Conservation (phyloP, 805 yeast genomes). For the Ogataea methylovora region DNA sequence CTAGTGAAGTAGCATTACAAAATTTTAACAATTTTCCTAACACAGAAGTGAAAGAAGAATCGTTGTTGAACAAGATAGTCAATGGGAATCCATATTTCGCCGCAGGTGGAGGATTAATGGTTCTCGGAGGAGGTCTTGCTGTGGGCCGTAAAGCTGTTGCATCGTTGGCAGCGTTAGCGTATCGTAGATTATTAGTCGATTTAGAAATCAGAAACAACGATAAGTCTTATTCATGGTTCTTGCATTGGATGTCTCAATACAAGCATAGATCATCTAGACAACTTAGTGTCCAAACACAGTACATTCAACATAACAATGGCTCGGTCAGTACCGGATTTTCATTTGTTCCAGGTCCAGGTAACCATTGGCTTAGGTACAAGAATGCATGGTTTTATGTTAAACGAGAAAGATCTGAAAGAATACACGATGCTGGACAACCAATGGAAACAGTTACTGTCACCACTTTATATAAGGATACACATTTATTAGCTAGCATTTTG, state of each 20-base stretch:
- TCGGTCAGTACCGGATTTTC: slow-evolving; percentile 80
- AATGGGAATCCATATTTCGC: slow-evolving; percentile 89
- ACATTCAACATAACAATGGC: slow-evolving; percentile 86
- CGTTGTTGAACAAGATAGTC: too few species aligned
- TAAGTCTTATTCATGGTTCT: slow-evolving; percentile 88
- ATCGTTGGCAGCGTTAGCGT: slow-evolving; percentile 57
- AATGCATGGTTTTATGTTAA: slow-evolving; percentile 86
- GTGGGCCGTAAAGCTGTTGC: slow-evolving; percentile 62
- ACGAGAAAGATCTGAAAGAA: slow-evolving; percentile 83
- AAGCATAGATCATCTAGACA: slow-evolving; percentile 75
- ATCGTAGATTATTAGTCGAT: slow-evolving; percentile 82
- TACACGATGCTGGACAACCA: slow-evolving; percentile 89
- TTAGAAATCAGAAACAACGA: slow-evolving; percentile 91
- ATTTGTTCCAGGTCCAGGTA: slow-evolving; percentile 96
- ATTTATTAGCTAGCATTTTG: slow-evolving; percentile 55
- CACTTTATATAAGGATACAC: slow-evolving; percentile 76
- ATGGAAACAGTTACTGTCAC: slow-evolving; percentile 94
- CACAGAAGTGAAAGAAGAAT: too few species aligned
- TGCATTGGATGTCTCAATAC: slow-evolving; percentile 90
- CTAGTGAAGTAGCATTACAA: too few species aligned
- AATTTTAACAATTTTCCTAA: too few species aligned
- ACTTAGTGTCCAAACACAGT: slow-evolving; percentile 82
- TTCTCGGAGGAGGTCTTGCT: slow-evolving; percentile 85
- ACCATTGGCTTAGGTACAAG: slow-evolving; percentile 75
- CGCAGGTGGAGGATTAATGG: slow-evolving; percentile 97